These are phyloP conservation scores for Xylariaceae sp. DNA, from an alignment of 2,329 filamentous ascomycete species.

Conservation along the genomic window DNA sequence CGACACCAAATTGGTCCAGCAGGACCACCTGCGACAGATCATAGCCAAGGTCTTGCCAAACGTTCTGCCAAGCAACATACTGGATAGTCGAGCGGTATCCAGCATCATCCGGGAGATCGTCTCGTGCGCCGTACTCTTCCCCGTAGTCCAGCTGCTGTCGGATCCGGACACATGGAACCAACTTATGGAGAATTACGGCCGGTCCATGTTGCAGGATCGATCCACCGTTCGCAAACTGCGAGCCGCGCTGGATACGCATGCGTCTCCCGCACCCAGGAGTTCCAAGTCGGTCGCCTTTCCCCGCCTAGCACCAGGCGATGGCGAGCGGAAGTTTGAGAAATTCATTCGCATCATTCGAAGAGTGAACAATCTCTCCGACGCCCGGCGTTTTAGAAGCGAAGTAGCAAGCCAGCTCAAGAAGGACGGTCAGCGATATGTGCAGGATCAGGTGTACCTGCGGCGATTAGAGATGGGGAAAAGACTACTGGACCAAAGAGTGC, in stretches of 20 bases:
- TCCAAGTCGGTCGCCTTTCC: constrained; percentile 65
- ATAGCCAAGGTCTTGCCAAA: constrained; percentile 64
- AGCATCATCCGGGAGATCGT: constrained; percentile 82
- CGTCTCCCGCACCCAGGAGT: constrained; percentile 66
- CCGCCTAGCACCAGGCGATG: constrained; percentile 71
- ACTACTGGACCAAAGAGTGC: constrained; percentile 82
- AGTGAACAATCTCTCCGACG: constrained; percentile 86
- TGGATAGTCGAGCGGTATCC: constrained; percentile 72
- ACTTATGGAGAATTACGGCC: constrained; percentile 80
- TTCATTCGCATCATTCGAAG: constrained; percentile 86
- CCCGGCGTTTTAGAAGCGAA: constrained; percentile 83
- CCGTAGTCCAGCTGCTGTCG: constrained; percentile 69
- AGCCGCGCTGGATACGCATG: constrained; percentile 88
- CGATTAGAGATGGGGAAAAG: constrained; percentile 87
- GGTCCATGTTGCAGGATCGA: constrained; percentile 83
- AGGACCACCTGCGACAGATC: constrained; percentile 78
- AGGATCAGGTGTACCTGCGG: constrained; percentile 80
- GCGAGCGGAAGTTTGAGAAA: constrained; percentile 86
- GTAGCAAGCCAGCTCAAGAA: constrained; percentile 86
- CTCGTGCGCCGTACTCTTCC: constrained; percentile 82
- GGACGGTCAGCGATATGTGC: constrained; percentile 68
- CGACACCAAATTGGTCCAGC: constrained; percentile 76
- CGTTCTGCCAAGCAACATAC: constrained; percentile 64
- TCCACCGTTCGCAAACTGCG: constrained; percentile 90
- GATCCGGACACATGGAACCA: constrained; percentile 99